Percentiles rank a stretch among this genome's conserved stretches.
phyloP scores from a whole-genome alignment of 805 yeast genomes.

The Yamadazyma paraphyllophila region DNA sequence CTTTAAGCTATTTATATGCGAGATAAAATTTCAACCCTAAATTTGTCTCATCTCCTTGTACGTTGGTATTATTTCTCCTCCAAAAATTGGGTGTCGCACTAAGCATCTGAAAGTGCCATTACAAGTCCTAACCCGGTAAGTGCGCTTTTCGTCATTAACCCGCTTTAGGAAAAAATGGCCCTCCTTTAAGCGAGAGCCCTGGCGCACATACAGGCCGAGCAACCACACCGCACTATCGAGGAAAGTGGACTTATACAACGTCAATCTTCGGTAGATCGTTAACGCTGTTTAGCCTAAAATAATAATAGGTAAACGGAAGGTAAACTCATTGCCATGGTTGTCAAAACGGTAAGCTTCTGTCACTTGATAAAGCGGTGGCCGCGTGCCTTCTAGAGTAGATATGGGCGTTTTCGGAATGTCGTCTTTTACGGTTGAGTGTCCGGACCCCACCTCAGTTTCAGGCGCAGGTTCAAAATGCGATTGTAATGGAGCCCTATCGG shows the following conservation, averaged over 20 bases:
- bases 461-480: neutral
- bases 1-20: conserved; percentile 1
- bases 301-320: conserved; percentile 28
- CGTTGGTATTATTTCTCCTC: neutral
- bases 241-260: too few species aligned
- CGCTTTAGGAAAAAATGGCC: conserved; percentile 1
- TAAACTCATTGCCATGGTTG: conserved; percentile 27
- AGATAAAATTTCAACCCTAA: neutral
- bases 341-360: conserved; percentile 18
- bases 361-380: neutral
- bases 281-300: conserved; percentile 15
- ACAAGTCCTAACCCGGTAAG: neutral
- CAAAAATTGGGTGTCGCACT: neutral
- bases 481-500: neutral
- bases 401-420: neutral
- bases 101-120: conserved; percentile 1
- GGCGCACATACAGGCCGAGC: neutral
- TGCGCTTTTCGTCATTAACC: neutral
- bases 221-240: neutral
- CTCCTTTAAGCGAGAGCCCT: conserved; percentile 1
- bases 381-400: neutral
- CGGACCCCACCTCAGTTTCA: neutral
- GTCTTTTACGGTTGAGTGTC: too few species aligned
- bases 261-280: too few species aligned
- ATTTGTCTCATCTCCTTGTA: neutral